phyloP scores from a whole-genome alignment of 495 filamentous ascomycete genomes.

The Cladorrhinum samala region DNA sequence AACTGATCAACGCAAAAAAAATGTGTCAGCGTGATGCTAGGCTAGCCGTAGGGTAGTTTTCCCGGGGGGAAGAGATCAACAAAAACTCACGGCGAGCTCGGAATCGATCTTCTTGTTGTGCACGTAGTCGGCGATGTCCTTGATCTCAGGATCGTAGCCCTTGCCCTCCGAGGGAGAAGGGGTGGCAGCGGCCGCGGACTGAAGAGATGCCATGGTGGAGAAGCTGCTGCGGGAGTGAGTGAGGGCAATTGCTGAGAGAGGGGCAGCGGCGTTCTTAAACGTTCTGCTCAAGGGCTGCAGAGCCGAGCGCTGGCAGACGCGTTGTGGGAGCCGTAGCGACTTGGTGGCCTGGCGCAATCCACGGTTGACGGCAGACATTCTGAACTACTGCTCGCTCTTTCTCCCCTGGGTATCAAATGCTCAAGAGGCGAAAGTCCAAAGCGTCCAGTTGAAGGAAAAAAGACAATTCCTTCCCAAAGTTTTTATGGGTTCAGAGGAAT shows the following conservation, averaged over 20 bases:
- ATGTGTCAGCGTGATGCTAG: not conserved
- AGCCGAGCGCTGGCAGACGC: slow-evolving; percentile 16
- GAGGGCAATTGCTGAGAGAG: slow-evolving; percentile 19
- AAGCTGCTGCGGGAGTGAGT: slow-evolving; percentile 33
- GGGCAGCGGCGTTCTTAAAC: slow-evolving; percentile 17
- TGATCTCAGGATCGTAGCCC: slow-evolving; percentile 83
- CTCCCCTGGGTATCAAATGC: slow-evolving; percentile 18
- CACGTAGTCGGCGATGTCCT: slow-evolving; percentile 90
- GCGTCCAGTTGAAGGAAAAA: not conserved
- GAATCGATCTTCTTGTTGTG: slow-evolving; percentile 87
- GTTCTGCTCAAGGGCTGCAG: slow-evolving; percentile 15
- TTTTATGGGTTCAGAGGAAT: too few species aligned
- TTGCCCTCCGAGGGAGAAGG: slow-evolving; percentile 43
- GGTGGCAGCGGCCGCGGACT: slow-evolving; percentile 43
- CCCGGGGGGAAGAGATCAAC: not conserved
- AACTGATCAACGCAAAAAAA: slow-evolving; percentile 49
- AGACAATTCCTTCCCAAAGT: not conserved
- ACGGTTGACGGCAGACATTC: slow-evolving; percentile 30
- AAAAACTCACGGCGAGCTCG: slow-evolving; percentile 72
- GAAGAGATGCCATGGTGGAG: slow-evolving; percentile 51
- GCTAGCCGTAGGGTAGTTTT: slow-evolving; percentile 23
- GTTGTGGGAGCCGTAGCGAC: slow-evolving; percentile 22
- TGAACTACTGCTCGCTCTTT: slow-evolving; percentile 10
- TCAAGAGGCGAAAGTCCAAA: not conserved
- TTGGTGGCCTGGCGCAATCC: slow-evolving; percentile 27